Evolutionary conservation across 164 flowering plant species (phyloP).

Genomic region (Berberis vulgaris): DNA sequence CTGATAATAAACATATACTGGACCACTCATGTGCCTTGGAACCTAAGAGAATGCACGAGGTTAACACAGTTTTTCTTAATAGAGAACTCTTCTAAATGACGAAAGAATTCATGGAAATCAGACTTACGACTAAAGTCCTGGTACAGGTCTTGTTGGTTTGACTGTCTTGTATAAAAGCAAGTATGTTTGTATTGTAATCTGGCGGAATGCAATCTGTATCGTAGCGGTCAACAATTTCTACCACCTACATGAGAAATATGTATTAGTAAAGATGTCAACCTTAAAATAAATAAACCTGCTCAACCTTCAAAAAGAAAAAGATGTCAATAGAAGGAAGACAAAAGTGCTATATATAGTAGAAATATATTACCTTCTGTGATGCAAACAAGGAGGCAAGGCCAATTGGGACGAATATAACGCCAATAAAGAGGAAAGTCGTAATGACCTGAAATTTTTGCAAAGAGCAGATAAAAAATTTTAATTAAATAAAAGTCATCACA

Average conservation of each 20-base stretch:
- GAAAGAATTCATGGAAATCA: not conserved
- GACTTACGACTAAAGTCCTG: not conserved
- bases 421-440: not conserved
- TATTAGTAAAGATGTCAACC: not conserved
- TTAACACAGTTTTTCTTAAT: no score
- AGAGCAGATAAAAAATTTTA: no score
- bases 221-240: slow-evolving; percentile 2
- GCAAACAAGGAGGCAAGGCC: slow-evolving; percentile 2
- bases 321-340: not conserved
- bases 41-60: slow-evolving; percentile 4
- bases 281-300: not conserved
- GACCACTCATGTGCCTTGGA: slow-evolving; percentile 12
- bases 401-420: not conserved
- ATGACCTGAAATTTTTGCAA: not conserved
- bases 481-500: no score
- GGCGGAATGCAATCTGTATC: not conserved
- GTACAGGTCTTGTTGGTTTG: not conserved
- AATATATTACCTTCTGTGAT: not conserved
- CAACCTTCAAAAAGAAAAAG: not conserved
- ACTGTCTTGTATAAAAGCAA: not conserved
- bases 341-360: not conserved
- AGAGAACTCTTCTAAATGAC: no score
- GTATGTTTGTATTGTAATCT: not conserved
- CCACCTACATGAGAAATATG: not conserved
- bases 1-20: slow-evolving; percentile 15